Base-by-base conservation (phyloP, 805 yeast species). In the Wickerhamiella musiphila region DNA sequence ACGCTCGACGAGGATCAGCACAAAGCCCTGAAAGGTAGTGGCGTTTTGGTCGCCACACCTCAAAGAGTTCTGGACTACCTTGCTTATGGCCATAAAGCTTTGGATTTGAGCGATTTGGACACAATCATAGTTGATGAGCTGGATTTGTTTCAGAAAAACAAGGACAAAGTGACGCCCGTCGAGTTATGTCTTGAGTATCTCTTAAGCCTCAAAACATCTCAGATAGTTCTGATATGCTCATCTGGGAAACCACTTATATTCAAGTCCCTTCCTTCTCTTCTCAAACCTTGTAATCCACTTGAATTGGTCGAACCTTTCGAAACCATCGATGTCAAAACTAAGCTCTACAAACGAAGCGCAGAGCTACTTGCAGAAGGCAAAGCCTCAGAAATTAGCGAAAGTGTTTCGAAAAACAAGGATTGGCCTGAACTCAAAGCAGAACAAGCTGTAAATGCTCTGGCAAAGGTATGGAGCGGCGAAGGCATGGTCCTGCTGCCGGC, bases 21-120 rank as follows among this genome's bases (percentile, higher is more conserved):
- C 13, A 29, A 37, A 6, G 37, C 53, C 25, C 17, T 32, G 8
- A 17, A 37, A 5, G 28, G 28, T 9, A 61, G 68, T 2, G 65
- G 60, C 11, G 59, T 66, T 15, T 41, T 68, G 20, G 56, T 68
- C n/a, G 68, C 66, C 4, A 67, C 73, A 0, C 73, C 73, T 0
- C 62, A 65, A 9, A 45, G 72, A 30, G 41, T 68, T 26, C 48
- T 65, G 26, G 74, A 68, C 42, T 55, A 62, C 36, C 44, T 63
- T 1, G n/a, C 28, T 42, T 60, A 4, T 55, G 62, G 9, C 40
- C 43, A 19, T 48, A 47, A 26, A 15, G 28, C 41, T 8, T 26
- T 43, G 5, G 38, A 35, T 2, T 28, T 43, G 9, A 18, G 28
- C 10, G 29, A 32, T 21, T 31, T 43, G 11, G 27, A 40, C 5